Base-by-base conservation (phyloP, 306 rosid species). In the Acmispon strigosus region DNA sequence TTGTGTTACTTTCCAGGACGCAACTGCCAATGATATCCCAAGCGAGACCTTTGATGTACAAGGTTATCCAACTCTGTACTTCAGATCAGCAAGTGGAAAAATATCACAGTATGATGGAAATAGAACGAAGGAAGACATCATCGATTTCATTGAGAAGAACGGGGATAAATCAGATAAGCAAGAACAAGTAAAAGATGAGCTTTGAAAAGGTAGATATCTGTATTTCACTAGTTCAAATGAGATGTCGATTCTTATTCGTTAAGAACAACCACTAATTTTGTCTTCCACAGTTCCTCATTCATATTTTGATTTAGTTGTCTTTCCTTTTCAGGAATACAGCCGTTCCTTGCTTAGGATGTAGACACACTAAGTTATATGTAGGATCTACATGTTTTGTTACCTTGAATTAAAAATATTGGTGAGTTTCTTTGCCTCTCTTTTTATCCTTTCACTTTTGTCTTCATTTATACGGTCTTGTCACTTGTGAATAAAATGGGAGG, bases 1-100 rank as follows among this genome's bases (percentile, higher is more conserved):
- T 55, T 16, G 11, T 63, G 47, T 36, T 34, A 13, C 68, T 73
- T 78, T 55, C 19, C 67, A 91, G 96, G 97, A 89, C 58, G 91
- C 96, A 64, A 85, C 91, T 41, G 84, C 84, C 19, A 91, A 91
- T 15, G 97, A 91, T 74, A 53, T 86, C 32, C 85, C 91, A 2
- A 62, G 16, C 20, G 88, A 76, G 12, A 56, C 66, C 20, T 91
- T 89, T 15, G 87, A 87, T 6, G 85, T 91, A 50, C 68, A 89
- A 76, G 89, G 95, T 32, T 91, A 80, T 59, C 97, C 97, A 20
- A 91, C 97, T 53, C 2, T 91, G 55, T 86, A 76, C 73, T 81
- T 91, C 66, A 78, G 62, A 48, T 76, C 97, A 55, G 80, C 91
- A 45, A 88, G 87, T 45, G 97, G 97, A 75, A 85, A 85, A 32